Evolutionary conservation across 768 basidiomycete species (phyloP), one percentile per base, ranked within the genome.

Genomic region (Coprinopsis strossmayeri): DNA sequence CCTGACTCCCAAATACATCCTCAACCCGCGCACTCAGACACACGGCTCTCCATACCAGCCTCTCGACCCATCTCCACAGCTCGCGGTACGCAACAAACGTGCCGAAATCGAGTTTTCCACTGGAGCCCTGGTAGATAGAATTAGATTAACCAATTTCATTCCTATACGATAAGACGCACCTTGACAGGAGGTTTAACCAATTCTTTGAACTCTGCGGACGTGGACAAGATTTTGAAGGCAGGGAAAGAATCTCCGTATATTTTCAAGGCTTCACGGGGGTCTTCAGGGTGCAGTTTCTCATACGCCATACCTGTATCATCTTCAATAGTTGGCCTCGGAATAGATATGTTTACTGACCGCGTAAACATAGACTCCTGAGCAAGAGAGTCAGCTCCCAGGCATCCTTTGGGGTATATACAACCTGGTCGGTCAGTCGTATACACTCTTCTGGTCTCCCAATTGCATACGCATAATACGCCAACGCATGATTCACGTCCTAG

Each of bases 61-160:
- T 74, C 56, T 95, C 91, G 2, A 79, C 71, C 87, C 89, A 93
- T 43, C 91, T 74, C 77, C 90, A 92, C 9, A 94, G 72, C 57
- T 97, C 93, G 5, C 86, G 84, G 48, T 87, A 81, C 39, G 75
- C 75, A 2, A 68, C 61, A 56, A 91, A 91, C 3, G 81, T 71
- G 2, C 76, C 66, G 37, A 72, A 73, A 47, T 72, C 72, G n/a
- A 68, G 58, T 53, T 64, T 71, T 3, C 68, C 67, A 25, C 59
- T 49, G 45, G 60, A 44, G 55, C 37, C 37, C 9, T 61, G 55
- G 5, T 32, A 70, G 30, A 78, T n/a, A n/a, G n/a, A n/a, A n/a
- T n/a, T n/a, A n/a, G n/a, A n/a, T n/a, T n/a, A n/a, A n/a, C n/a
- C n/a, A n/a, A n/a, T n/a, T n/a, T n/a, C n/a, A n/a, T n/a, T n/a